Evolutionary conservation across 2,329 filamentous ascomycete species (phyloP).

Genomic region (Paecilomyces niveus): DNA sequence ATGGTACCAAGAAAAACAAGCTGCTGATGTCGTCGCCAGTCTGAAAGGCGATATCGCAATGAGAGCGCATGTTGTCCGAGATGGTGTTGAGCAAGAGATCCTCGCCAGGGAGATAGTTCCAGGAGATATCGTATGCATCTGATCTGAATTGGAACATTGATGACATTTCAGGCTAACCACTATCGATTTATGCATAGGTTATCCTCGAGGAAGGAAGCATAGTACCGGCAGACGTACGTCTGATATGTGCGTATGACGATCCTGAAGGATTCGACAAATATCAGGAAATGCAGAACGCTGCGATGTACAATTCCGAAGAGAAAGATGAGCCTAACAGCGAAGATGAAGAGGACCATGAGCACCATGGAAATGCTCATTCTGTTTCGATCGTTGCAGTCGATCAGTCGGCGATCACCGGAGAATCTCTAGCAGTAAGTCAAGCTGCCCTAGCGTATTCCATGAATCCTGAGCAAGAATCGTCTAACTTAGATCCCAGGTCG

Average conservation of each 20-base stretch:
- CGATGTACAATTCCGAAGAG: conserved; percentile 48
- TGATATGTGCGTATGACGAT: conserved; percentile 62
- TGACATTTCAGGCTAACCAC: background rate
- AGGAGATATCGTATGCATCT: conserved; percentile 57
- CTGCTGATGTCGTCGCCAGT: conserved; percentile 62
- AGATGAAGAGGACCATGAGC: conserved; percentile 50
- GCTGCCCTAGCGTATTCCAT: background rate
- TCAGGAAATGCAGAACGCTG: conserved; percentile 52
- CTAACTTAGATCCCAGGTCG: conserved; percentile 1
- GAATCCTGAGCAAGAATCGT: background rate
- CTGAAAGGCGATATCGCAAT: conserved; percentile 69
- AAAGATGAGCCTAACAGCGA: conserved; percentile 25
- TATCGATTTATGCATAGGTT: conserved; percentile 34
- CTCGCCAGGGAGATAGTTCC: conserved; percentile 62
- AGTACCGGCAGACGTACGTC: conserved; percentile 57
- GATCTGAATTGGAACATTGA: background rate
- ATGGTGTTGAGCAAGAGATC: conserved; percentile 57
- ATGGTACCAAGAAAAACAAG: conserved; percentile 71
- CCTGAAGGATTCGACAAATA: conserved; percentile 58
- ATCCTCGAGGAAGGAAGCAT: conserved; percentile 62
- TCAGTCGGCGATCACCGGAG: conserved; percentile 68
- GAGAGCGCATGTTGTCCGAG: conserved; percentile 58
- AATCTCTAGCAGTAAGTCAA: conserved; percentile 65
- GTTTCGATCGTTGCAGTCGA: conserved; percentile 56
- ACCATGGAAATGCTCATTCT: conserved; percentile 51